A percentile compares a stretch with the other conserved stretches of the same genome.
These are phyloP conservation scores for Arachis stenosperma DNA, from an alignment of 306 rosid species.

Conservation along the genomic window DNA sequence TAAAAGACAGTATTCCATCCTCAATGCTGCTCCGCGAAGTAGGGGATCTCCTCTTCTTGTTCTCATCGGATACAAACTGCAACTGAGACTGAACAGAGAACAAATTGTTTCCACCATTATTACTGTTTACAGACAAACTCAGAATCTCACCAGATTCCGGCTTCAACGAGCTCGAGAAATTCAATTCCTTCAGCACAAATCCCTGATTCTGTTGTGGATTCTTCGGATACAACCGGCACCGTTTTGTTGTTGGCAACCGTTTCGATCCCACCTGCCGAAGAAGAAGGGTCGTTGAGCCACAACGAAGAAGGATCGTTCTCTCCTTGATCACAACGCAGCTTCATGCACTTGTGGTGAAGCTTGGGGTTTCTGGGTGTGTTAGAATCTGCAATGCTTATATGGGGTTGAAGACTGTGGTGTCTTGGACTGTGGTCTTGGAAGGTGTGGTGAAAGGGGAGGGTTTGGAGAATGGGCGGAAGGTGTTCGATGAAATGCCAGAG, in stretches of 20 bases:
- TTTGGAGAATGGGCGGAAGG: too few species aligned
- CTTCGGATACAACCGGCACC: slow-evolving; percentile 47
- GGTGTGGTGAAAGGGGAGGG: too few species aligned
- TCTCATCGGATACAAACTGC: too few species aligned
- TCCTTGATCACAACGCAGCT: too few species aligned
- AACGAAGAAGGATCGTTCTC: slow-evolving; percentile 84
- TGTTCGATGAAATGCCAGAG: too few species aligned
- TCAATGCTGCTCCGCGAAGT: too few species aligned
- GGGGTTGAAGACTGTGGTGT: too few species aligned
- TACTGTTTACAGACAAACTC: slow-evolving; percentile 41
- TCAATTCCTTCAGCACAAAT: slow-evolving; percentile 62
- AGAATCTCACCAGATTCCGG: slow-evolving; percentile 90
- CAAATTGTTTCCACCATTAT: slow-evolving; percentile 40
- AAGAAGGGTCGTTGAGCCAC: slow-evolving; percentile 70
- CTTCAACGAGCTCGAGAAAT: slow-evolving; percentile 63
- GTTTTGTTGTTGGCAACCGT: slow-evolving; percentile 40
- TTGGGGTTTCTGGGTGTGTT: slow-evolving; percentile 67
- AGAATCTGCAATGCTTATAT: too few species aligned
- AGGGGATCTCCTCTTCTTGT: too few species aligned
- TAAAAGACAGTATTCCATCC: slow-evolving; percentile 77
- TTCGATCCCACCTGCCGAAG: slow-evolving; percentile 37
- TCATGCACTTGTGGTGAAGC: too few species aligned
- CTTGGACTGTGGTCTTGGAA: too few species aligned
- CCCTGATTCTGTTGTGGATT: slow-evolving; percentile 51
- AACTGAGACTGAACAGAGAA: slow-evolving; percentile 49